Percentiles rank a stretch among this genome's conserved stretches.
Conservation (phyloP, 176 grass and related monocot species). For the Microstegium vimineum region DNA sequence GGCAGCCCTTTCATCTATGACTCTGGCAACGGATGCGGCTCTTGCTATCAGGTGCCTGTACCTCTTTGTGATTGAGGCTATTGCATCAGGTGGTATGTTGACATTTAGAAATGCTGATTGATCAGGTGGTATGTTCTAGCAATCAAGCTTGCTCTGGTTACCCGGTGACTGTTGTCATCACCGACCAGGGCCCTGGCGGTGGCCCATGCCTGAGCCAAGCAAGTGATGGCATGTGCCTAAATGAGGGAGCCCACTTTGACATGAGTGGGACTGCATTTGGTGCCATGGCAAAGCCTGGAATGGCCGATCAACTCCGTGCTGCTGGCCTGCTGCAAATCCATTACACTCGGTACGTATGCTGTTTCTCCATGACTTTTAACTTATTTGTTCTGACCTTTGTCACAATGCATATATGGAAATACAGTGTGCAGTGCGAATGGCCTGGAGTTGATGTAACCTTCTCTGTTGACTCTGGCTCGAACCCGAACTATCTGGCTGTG, state of each 20-base stretch:
- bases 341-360: conserved; percentile 36
- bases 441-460: conserved; percentile 63
- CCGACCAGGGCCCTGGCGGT: conserved; percentile 61
- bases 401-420: neutral
- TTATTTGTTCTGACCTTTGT: neutral
- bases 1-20: conserved; percentile 73
- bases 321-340: conserved; percentile 66
- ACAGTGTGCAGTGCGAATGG: conserved; percentile 28
- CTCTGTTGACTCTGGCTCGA: conserved; percentile 67
- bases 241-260: conserved; percentile 68
- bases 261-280: conserved; percentile 87
- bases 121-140: conserved; percentile 57
- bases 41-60: conserved; percentile 61
- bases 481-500: conserved; percentile 76
- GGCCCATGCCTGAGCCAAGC: conserved; percentile 44
- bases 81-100: neutral
- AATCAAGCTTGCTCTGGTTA: conserved; percentile 65
- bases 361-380: neutral
- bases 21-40: conserved; percentile 67
- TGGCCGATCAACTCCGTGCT: conserved; percentile 52
- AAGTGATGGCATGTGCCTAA: conserved; percentile 28
- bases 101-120: conserved; percentile 22
- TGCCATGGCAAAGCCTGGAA: conserved; percentile 60
- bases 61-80: neutral
- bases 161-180: conserved; percentile 66